Percentiles rank a stretch among this genome's conserved stretches.
phyloP scores from a whole-genome alignment of 345 rosid species.

The Toxicodendron radicans region DNA sequence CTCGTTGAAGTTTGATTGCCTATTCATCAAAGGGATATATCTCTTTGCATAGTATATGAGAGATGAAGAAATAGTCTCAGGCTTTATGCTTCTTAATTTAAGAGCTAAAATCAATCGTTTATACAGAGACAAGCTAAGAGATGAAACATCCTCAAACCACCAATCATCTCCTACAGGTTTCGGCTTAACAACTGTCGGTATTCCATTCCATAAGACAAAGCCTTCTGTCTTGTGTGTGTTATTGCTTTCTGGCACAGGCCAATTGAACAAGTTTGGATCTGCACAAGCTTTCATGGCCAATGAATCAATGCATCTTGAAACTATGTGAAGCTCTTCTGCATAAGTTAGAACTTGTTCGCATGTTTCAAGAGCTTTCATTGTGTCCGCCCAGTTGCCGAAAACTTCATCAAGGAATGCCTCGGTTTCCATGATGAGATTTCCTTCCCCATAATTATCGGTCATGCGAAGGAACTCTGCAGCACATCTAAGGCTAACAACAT shows the following conservation, averaged over 20 bases:
- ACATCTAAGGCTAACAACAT: constrained; percentile 64
- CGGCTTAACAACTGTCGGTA: constrained; percentile 43
- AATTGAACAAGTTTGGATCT: constrained; percentile 56
- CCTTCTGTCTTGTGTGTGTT: constrained; percentile 31
- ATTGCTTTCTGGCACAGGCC: constrained; percentile 46
- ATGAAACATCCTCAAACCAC: constrained; percentile 72
- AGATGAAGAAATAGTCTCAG: constrained; percentile 50
- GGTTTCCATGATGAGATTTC: constrained; percentile 54
- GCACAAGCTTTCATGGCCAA: constrained; percentile 67
- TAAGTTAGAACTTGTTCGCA: constrained; percentile 57
- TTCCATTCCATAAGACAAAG: constrained; percentile 61
- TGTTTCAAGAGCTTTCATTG: constrained; percentile 67
- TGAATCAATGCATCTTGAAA: constrained; percentile 74
- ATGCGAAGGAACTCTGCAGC: constrained; percentile 72
- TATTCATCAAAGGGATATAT: constrained; percentile 59
- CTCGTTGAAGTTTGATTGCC: constrained; percentile 43
- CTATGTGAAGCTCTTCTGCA: constrained; percentile 71
- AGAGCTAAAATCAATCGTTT: constrained; percentile 55
- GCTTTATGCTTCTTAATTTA: constrained; percentile 56
- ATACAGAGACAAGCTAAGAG: constrained; percentile 48
- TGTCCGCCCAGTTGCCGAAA: constrained; percentile 61
- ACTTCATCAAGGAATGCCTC: constrained; percentile 63
- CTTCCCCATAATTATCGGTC: constrained; percentile 65
- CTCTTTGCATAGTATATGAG: constrained; percentile 56
- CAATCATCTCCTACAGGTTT: constrained; percentile 64